Evolutionary conservation across 2,329 filamentous ascomycete species (phyloP).

Genomic region (Cladosporium colombiae): DNA sequence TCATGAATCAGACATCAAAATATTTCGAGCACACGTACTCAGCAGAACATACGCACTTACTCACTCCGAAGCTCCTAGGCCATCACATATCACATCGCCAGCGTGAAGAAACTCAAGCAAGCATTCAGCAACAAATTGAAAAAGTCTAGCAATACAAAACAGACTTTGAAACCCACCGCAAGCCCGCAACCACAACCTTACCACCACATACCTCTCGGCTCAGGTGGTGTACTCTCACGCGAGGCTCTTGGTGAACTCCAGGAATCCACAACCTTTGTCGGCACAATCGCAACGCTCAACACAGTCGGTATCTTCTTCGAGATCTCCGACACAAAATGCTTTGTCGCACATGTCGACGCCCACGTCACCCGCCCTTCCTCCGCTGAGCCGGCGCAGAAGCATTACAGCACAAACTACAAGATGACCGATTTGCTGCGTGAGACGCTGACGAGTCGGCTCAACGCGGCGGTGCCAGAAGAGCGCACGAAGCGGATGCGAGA

Average conservation of each 20-base stretch:
- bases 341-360: constrained; percentile 20
- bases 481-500: constrained; percentile 4
- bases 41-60: background rate
- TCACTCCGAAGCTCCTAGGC: background rate
- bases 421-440: background rate
- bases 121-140: background rate
- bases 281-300: constrained; percentile 11
- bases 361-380: background rate
- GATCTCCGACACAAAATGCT: constrained; percentile 14
- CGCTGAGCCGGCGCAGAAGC: background rate
- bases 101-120: constrained; percentile 3
- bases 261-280: background rate
- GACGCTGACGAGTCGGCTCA: background rate
- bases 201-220: constrained; percentile 11
- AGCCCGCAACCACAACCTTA: background rate
- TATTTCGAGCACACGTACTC: background rate
- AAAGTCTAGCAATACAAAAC: background rate
- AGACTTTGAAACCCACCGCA: background rate
- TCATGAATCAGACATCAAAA: background rate
- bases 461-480: background rate
- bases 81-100: background rate
- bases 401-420: constrained; percentile 6
- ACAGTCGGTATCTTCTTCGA: constrained; percentile 21
- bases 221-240: background rate
- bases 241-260: background rate